A percentile compares a stretch with the other conserved stretches of the same genome.
phyloP scores from a whole-genome alignment of 768 basidiomycete species.

The Auricularia heimuer region DNA sequence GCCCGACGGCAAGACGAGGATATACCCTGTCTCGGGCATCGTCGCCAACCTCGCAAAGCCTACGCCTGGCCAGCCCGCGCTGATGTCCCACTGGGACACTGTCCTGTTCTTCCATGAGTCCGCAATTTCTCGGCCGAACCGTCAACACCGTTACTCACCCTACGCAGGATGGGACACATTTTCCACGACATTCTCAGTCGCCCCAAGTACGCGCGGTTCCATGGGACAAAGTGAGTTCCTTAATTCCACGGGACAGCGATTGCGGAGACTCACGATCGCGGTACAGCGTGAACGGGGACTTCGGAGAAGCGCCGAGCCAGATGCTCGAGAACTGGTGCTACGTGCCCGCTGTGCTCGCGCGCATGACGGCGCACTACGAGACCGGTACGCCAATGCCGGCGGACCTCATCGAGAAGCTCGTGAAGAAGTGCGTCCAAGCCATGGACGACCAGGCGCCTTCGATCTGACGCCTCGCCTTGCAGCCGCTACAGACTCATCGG shows the following conservation, averaged over 20 bases:
- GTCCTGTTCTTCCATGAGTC: constrained; percentile 84
- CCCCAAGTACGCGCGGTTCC: constrained; percentile 68
- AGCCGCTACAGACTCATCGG: constrained; percentile 69
- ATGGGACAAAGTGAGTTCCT: constrained; percentile 53
- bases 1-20: constrained; percentile 36
- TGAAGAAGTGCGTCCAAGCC: constrained; percentile 51
- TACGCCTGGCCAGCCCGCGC: constrained; percentile 66
- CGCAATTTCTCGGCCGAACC: not conserved
- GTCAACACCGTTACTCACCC: too few relatives aligned
- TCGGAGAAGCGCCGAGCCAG: constrained; percentile 84
- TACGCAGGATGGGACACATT: constrained; percentile 54
- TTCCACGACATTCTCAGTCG: constrained; percentile 49
- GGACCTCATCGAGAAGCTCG: constrained; percentile 68
- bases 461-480: not conserved
- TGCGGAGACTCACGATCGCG: not conserved
- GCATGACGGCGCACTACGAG: constrained; percentile 75
- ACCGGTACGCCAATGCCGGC: constrained; percentile 58
- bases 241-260: not conserved
- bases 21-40: constrained; percentile 74
- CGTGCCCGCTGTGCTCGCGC: constrained; percentile 65
- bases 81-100: constrained; percentile 78
- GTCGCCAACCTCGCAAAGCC: constrained; percentile 86
- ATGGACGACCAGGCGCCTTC: not conserved
- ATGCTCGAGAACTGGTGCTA: constrained; percentile 95
- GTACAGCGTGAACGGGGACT: constrained; percentile 55